Percentiles rank a stretch among this genome's conserved stretches.
Evolutionary conservation across 2,329 filamentous ascomycete genomes (phyloP).

Genomic region (Venturia pyrina): DNA sequence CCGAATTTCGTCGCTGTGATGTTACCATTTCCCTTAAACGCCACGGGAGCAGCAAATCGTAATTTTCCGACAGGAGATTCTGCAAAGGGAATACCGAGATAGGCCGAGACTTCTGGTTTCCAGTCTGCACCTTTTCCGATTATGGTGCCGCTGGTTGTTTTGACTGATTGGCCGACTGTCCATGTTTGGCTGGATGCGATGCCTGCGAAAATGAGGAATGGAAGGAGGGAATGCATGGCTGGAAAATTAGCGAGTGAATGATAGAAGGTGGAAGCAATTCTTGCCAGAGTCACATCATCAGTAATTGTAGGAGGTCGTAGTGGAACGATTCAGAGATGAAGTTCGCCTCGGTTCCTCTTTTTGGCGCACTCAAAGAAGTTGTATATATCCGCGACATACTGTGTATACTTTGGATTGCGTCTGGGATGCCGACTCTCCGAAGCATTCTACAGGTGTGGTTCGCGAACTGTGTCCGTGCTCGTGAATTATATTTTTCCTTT

Average conservation of each 20-base stretch:
- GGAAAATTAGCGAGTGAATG: no score
- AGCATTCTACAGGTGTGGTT: no score
- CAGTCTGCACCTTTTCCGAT: slow-evolving; percentile 16
- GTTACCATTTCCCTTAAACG: slow-evolving; percentile 12
- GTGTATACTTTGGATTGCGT: no score
- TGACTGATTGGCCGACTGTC: slow-evolving; percentile 12
- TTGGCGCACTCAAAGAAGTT: background rate
- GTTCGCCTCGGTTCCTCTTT: no score
- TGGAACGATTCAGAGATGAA: no score
- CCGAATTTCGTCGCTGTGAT: slow-evolving; percentile 16
- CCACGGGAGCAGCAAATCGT: slow-evolving; percentile 21
- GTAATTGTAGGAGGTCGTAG: no score
- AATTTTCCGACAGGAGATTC: slow-evolving; percentile 19
- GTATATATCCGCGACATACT: background rate
- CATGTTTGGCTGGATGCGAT: background rate
- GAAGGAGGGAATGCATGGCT: no score
- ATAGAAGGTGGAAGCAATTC: no score
- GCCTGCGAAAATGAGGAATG: background rate
- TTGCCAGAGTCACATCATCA: no score
- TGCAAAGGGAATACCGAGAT: slow-evolving; percentile 21
- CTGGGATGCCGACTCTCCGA: no score
- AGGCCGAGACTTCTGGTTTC: slow-evolving; percentile 18
- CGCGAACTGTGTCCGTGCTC: background rate
- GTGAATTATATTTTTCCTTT: background rate
- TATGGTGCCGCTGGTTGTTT: slow-evolving; percentile 20